Base-by-base conservation (phyloP, 2,329 filamentous ascomycete genomes). In the Phaeosphaeriaceae sp. region DNA sequence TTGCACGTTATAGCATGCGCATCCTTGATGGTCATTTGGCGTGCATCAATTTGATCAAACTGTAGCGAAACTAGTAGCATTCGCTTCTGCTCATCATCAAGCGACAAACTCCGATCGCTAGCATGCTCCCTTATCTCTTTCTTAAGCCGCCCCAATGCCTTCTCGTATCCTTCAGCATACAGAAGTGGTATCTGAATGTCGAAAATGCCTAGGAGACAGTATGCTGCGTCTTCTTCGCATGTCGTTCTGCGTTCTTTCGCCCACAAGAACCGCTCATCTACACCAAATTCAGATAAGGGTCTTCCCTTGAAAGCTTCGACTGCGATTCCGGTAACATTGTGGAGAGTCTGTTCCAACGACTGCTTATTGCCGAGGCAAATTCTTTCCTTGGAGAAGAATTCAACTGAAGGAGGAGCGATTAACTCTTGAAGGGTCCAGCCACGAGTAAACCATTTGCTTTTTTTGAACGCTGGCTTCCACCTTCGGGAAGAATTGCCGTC, bases 41-140 rank as follows among this genome's bases (percentile, higher is more conserved):
- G 73, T 26, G 66, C 56, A 48, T 77, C 66, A 0, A 77, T 72
- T 32, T 76, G 62, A 0, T 70, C 55, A 23, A 76, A 78, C 16
- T 50, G 45, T 0, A 79, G 58, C 0, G 68, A 72, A 0, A n/a
- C n/a, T n/a, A 71, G 48, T 17, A 41, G 32, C n/a, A 34, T 11
- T 15, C n/a, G n/a, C n/a, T n/a, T n/a, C n/a, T n/a, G n/a, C n/a
- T n/a, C n/a, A n/a, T n/a, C n/a, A n/a, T n/a, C n/a, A n/a, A n/a
- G n/a, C n/a, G n/a, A n/a, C n/a, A n/a, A n/a, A n/a, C n/a, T n/a
- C 32, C 18, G n/a, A 12, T 34, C 32, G 6, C 18, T 17, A 17
- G 32, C 6, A 11, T 11, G 15, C 32, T 34, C 18, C n/a, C 15
- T 3, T 6, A 34, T 34, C 32, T 34, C 32, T 11, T 34, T 17